Conservation (phyloP, 176 grass and related monocot genomes). For the Saccharum officinarum region DNA sequence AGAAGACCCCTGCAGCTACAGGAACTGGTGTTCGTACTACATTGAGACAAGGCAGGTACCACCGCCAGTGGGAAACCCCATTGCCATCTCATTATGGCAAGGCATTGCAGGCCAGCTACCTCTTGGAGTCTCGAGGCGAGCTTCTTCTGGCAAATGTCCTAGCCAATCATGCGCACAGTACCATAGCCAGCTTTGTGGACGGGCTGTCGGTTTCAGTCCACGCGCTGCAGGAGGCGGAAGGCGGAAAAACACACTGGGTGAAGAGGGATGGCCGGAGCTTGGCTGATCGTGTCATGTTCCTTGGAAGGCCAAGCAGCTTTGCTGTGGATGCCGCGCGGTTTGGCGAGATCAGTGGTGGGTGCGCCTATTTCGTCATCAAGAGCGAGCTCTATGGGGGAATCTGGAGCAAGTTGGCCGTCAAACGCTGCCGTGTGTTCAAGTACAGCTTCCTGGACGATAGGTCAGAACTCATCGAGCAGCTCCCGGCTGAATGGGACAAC, state of each 20-base stretch:
- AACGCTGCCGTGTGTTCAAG: no score
- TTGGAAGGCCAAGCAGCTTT: neutral
- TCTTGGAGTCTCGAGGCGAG: neutral
- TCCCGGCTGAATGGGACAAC: no score
- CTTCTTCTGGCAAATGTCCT: neutral
- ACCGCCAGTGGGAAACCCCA: no score
- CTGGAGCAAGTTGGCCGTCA: no score
- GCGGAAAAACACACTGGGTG: neutral
- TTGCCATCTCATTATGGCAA: neutral
- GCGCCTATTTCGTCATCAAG: no score
- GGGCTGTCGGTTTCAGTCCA: neutral
- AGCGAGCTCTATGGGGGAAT: no score
- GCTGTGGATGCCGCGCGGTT: neutral
- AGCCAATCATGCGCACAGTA: rapidly evolving
- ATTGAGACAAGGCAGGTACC: no score
- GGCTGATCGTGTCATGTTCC: neutral
- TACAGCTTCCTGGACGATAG: no score
- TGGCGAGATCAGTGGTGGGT: no score
- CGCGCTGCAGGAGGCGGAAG: neutral
- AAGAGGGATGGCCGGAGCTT: neutral
- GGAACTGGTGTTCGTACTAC: neutral
- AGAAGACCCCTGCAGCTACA: neutral
- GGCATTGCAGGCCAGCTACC: neutral
- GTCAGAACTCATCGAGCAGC: no score
- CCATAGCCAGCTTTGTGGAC: neutral